Conservation (phyloP, 164 flowering plant species). For the Magnolia officinalis region DNA sequence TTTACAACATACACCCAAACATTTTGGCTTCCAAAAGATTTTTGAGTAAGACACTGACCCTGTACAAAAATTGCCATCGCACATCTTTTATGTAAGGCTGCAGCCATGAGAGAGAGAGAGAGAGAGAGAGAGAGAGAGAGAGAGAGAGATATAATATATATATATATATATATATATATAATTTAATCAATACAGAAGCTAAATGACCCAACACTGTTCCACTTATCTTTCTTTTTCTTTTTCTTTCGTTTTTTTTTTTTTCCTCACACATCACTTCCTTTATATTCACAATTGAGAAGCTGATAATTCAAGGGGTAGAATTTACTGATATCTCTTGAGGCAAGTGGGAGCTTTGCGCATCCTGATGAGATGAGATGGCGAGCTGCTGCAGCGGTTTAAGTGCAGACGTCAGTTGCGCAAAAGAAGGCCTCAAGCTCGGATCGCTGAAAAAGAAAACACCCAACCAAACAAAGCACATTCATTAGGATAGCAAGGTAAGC, state of each 20-base stretch:
- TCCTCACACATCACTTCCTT: constrained; percentile 1
- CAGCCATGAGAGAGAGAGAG: too few relatives aligned
- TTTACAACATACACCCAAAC: too few relatives aligned
- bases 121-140: too few relatives aligned
- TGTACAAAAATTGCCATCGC: constrained; percentile 9
- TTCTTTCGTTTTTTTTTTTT: background rate
- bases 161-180: background rate
- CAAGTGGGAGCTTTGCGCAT: constrained; percentile 45
- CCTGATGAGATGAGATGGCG: constrained; percentile 45
- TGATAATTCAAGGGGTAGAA: constrained; percentile 47
- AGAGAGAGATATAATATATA: background rate
- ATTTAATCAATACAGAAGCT: constrained; percentile 3
- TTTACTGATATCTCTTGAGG: constrained; percentile 56
- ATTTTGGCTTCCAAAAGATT: too few relatives aligned
- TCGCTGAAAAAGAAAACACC: constrained; percentile 46
- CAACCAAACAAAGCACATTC: background rate
- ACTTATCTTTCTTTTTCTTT: background rate
- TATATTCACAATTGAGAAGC: constrained; percentile 43
- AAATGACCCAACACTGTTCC: background rate
- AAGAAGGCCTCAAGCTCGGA: constrained; percentile 88
- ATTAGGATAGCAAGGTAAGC: background rate
- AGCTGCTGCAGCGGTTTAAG: constrained; percentile 87
- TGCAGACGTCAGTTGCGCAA: constrained; percentile 72
- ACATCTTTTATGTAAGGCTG: background rate
- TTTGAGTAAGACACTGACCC: background rate